Base-by-base conservation (phyloP, 768 basidiomycete species). In the Antrodiella citrinella region DNA sequence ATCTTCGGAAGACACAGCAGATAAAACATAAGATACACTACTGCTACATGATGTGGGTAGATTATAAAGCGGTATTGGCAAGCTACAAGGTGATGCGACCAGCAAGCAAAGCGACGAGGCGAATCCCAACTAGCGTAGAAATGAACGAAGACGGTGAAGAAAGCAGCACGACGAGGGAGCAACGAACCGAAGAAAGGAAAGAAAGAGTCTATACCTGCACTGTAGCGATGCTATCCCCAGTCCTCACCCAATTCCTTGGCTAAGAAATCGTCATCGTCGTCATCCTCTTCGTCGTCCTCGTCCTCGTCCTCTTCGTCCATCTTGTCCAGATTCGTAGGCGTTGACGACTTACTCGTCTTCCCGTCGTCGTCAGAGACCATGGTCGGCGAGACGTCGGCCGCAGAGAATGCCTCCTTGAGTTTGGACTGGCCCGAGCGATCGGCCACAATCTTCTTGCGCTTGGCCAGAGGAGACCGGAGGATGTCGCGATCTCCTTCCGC, bases 201-300 rank as follows among this genome's bases (percentile, higher is more conserved):
- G 41, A 18, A 19, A n/a, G n/a, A n/a, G n/a, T 43, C 41, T n/a
- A 43, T 9, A 43, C 19, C 41, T 7, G 21, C 10, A n/a, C n/a
- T n/a, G 24, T 25, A 42, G 21, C 13, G 11, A 12, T 18, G 57
- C 66, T 81, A 89, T 78, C 85, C 82, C 79, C 75, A 79, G 52
- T 88, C 86, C 62, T 84, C 84, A 61, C 80, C 84, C 56, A 90
- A 69, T 60, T 85, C 88, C 35, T 82, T 74, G n/a, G 86, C 81
- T n/a, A 89, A 69, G 62, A 88, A 88, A 62, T 89, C 86, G 3
- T 86, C 85, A 1, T 77, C 75, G 1, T 80, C 80, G 18, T 53
- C 54, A 35, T 61, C 51, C 35, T 43, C 55, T 15, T 64, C 69
- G 19, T 43, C 55, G 40, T 52, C 57, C 42, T 53, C 50, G 7